These are phyloP conservation scores for Vigna nakashimae DNA, from an alignment of 306 rosid genomes.

Conservation along the genomic window DNA sequence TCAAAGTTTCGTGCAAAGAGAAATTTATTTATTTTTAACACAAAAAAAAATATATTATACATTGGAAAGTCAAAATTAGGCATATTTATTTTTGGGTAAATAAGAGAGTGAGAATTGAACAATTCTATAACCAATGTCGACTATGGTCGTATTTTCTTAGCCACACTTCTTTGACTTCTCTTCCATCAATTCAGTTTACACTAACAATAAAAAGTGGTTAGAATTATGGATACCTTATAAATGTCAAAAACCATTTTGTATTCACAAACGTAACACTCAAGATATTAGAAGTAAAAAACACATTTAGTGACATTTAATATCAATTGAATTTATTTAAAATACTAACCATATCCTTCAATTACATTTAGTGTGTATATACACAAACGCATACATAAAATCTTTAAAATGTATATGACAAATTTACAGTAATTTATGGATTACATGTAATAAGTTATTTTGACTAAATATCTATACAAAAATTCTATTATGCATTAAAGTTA, in stretches of 20 bases:
- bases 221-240: slow-evolving; percentile 24
- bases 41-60: too few relatives aligned
- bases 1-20: neutral
- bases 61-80: too few relatives aligned
- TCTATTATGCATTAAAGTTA: neutral
- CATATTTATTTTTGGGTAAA: neutral
- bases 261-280: neutral
- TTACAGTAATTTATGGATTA: too few relatives aligned
- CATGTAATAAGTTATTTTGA: neutral
- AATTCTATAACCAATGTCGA: neutral
- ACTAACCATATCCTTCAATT: neutral
- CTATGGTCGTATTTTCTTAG: slow-evolving; percentile 14
- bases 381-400: too few relatives aligned
- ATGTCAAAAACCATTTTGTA: neutral
- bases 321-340: neutral
- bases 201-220: slow-evolving; percentile 5
- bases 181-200: slow-evolving; percentile 4
- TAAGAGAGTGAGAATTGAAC: neutral
- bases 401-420: too few relatives aligned
- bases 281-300: neutral
- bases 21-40: too few relatives aligned
- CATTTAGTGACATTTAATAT: neutral
- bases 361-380: too few relatives aligned
- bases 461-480: neutral
- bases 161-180: slow-evolving; percentile 29